Base-by-base conservation (phyloP, 176 grass and related monocot species). In the Aechmea fasciata region DNA sequence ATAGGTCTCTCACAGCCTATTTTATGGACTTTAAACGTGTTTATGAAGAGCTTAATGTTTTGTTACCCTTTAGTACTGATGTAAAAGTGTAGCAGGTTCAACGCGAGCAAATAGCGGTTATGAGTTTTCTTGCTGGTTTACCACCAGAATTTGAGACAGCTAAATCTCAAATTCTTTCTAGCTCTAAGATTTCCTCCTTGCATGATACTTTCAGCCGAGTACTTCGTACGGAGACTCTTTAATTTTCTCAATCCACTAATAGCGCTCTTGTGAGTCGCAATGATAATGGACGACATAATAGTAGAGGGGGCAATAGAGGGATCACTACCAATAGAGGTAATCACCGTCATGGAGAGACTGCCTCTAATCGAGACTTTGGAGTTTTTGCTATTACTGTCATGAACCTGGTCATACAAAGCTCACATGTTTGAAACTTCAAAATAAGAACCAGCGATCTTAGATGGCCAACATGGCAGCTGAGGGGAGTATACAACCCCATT, bases 341-440 rank as follows among this genome's bases (percentile, higher is more conserved):
- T 41, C 6, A 41, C 5, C 4, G 33, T 41, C 33, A 41, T 41
- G 33, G 33, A 7, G 33, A 8, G 4, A 41, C 33, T 7, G 4
- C 33, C 6, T 41, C 4, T 7, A 41, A 47, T 3, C 6, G 14
- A 48, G 25, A 3, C 9, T 1, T 10, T 3, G 11, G 10, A 1
- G 29, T 67, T 67, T 67, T 14, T 67, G 65, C n/a, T 13, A 67
- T 41, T 67, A 67, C 29, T 49, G 24, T 33, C 11, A 67, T 47
- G 5, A 48, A 14, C 22, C 11, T 1, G 65, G 65, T 11, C 65
- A 67, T 17, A 47, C 29, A 49, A 48, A 67, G n/a, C 13, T 13
- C 2, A 2, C 2, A 15, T 47, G 28, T 47, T 47, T 47, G 33
- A 33, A 67, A 48, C 47, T 41, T 41, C 33, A 41, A 7, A 41